Evolutionary conservation across 345 rosid species (phyloP).

Genomic region (Lenwebbia sp.): DNA sequence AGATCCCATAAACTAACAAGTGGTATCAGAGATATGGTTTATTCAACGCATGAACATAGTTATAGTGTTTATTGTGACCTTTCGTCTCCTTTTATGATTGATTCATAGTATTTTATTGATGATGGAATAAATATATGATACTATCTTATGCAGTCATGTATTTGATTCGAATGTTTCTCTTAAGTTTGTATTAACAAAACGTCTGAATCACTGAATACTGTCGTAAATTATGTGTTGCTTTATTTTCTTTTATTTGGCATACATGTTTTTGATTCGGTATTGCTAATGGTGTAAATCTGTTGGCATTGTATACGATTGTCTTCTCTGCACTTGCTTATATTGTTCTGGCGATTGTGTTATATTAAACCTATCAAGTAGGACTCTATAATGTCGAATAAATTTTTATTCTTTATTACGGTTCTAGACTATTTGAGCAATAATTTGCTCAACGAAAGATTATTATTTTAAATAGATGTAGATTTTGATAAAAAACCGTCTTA

Average conservation of each 20-base stretch:
- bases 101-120: no score
- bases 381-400: neutral
- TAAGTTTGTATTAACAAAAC: neutral
- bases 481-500: no score
- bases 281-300: neutral
- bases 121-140: no score
- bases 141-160: no score
- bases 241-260: neutral
- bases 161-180: no score
- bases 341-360: neutral
- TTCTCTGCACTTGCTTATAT: neutral
- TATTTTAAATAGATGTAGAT: no score
- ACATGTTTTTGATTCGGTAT: neutral
- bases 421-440: neutral
- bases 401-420: accelerated
- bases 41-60: no score
- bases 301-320: neutral
- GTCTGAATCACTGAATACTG: neutral
- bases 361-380: neutral
- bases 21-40: no score
- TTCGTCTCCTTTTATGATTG: no score
- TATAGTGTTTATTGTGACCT: no score
- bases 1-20: no score
- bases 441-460: no score
- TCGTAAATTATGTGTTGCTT: neutral